A percentile compares a stretch with the other conserved stretches of the same genome.
These are phyloP conservation scores for Moringa oleifera DNA, from an alignment of 345 rosid genomes.

Conservation along the genomic window DNA sequence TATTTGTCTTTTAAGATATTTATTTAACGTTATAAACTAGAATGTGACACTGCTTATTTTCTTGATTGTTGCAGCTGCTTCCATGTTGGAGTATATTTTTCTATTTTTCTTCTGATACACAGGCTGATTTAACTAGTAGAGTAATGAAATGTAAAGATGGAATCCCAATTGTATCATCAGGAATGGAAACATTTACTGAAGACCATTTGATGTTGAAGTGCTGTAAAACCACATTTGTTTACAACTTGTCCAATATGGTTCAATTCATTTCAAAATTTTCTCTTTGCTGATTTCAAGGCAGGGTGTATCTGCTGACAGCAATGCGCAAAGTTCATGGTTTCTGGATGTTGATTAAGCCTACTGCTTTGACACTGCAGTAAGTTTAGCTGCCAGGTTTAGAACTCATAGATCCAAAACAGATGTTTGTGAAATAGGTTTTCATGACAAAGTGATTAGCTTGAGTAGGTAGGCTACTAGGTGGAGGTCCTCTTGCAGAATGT, in stretches of 20 bases:
- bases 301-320: neutral
- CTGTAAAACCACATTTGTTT: neutral
- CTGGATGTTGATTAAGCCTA: neutral
- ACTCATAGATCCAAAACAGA: too few species aligned
- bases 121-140: conserved; percentile 12
- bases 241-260: neutral
- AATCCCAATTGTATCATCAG: neutral
- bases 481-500: too few species aligned
- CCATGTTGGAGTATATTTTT: neutral
- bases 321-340: neutral
- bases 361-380: too few species aligned
- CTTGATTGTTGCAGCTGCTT: conserved; percentile 11
- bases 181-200: conserved; percentile 6
- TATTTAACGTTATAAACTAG: too few species aligned
- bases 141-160: conserved; percentile 9
- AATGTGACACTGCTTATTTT: too few species aligned
- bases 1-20: neutral
- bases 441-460: too few species aligned
- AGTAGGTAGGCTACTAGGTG: too few species aligned
- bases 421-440: too few species aligned
- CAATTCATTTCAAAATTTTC: neutral
- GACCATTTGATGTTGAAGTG: neutral
- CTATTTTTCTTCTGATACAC: conserved; percentile 8
- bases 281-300: neutral
- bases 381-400: too few species aligned